Conservation (phyloP, 257 asterid genomes). For the Apocynum venetum region DNA sequence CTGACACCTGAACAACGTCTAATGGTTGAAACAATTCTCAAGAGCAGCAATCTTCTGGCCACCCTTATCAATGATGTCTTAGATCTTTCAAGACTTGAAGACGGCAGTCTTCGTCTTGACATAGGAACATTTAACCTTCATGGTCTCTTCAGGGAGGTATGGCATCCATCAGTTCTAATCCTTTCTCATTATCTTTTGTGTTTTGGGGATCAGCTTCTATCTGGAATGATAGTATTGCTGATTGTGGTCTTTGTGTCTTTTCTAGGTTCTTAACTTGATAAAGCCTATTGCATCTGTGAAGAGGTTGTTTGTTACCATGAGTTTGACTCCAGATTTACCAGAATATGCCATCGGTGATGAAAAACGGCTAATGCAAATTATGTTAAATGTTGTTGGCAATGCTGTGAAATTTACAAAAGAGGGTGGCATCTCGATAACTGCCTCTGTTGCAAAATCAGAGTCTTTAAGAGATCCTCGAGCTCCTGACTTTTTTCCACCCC, state of each 20-base stretch:
- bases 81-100: conserved; percentile 98
- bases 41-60: conserved; percentile 92
- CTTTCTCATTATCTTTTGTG: conserved; percentile 4
- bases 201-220: background rate
- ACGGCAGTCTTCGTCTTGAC: conserved; percentile 93
- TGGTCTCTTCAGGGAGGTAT: conserved; percentile 79
- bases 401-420: conserved; percentile 95
- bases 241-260: conserved; percentile 23
- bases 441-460: conserved; percentile 74
- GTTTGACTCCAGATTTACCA: conserved; percentile 70
- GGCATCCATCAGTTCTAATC: background rate
- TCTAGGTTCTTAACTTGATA: conserved; percentile 67
- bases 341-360: conserved; percentile 87
- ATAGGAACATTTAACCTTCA: conserved; percentile 70
- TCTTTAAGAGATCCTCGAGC: conserved; percentile 68
- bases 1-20: conserved; percentile 93
- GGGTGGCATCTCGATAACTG: conserved; percentile 75
- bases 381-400: conserved; percentile 83
- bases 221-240: conserved; percentile 23
- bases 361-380: conserved; percentile 82
- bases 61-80: conserved; percentile 94
- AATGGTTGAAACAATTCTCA: conserved; percentile 94
- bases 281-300: conserved; percentile 91
- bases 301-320: conserved; percentile 57
- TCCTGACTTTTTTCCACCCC: conserved; percentile 70